phyloP scores from a whole-genome alignment of 345 rosid species.

The Hibiscus mutabilis region DNA sequence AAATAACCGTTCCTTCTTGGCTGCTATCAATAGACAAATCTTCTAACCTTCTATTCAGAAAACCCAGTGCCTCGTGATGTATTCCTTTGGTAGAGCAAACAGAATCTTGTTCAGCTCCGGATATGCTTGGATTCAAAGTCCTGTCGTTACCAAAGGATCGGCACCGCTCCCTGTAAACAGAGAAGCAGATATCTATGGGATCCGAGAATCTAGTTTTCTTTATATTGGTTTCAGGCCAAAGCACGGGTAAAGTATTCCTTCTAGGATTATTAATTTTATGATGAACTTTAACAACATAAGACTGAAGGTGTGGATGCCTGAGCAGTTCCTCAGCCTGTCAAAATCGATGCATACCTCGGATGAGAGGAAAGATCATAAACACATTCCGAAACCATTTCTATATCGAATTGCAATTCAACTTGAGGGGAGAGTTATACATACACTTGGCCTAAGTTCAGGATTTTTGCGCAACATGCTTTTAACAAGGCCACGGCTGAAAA shows the following conservation, averaged over 20 bases:
- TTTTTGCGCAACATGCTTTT: conserved; percentile 98
- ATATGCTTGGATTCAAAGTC: conserved; percentile 77
- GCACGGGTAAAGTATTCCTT: conserved; percentile 45
- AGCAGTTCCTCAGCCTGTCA: conserved; percentile 92
- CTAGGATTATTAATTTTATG: conserved; percentile 69
- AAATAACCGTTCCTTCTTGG: conserved; percentile 62
- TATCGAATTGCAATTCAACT: not conserved
- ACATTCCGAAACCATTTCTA: not conserved
- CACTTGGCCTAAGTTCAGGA: conserved; percentile 95
- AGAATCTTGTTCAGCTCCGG: conserved; percentile 73
- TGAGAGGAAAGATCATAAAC: conserved; percentile 7
- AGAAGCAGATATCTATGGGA: conserved; percentile 22
- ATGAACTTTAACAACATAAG: conserved; percentile 66
- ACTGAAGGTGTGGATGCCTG: conserved; percentile 67
- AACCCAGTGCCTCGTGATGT: conserved; percentile 24
- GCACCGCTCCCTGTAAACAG: conserved; percentile 39
- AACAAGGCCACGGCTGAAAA: conserved; percentile 84
- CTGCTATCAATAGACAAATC: conserved; percentile 55
- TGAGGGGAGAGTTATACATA: conserved; percentile 40
- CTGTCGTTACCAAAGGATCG: conserved; percentile 53
- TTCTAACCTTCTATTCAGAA: conserved; percentile 30
- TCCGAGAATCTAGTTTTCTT: conserved; percentile 58
- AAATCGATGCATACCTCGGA: not conserved
- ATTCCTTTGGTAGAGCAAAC: conserved; percentile 47
- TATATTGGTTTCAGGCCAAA: conserved; percentile 57